phyloP scores from a whole-genome alignment of 768 basidiomycete species.

The Pleurotus tuber-regium region DNA sequence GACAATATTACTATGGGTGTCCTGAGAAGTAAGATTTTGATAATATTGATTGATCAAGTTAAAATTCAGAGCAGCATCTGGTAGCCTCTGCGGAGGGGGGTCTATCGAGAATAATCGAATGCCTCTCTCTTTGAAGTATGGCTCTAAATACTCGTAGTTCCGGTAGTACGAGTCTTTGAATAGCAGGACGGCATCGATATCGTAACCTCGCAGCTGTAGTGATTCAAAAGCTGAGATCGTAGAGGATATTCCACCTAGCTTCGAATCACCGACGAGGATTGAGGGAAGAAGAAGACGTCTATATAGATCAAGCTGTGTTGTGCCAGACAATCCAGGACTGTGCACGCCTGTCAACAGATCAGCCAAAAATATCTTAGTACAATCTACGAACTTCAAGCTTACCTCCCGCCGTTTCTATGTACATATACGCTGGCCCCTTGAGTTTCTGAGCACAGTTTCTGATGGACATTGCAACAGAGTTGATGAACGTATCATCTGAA shows the following conservation, averaged over 20 bases:
- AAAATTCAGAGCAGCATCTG: conserved; percentile 44
- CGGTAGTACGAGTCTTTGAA: conserved; percentile 86
- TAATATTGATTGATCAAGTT: conserved; percentile 73
- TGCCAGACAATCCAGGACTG: conserved; percentile 81
- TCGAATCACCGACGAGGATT: conserved; percentile 82
- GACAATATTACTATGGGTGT: conserved; percentile 36
- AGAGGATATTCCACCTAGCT: conserved; percentile 88
- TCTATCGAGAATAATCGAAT: conserved; percentile 52
- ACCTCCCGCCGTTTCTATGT: conserved; percentile 97
- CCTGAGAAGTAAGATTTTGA: conserved; percentile 36
- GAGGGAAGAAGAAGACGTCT: conserved; percentile 86
- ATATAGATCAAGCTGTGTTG: conserved; percentile 82
- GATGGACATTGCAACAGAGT: conserved; percentile 64
- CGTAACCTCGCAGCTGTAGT: conserved; percentile 85
- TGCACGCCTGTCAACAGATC: conserved; percentile 89
- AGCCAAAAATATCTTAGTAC: too few species aligned
- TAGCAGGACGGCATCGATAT: conserved; percentile 78
- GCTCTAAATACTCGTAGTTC: conserved; percentile 78
- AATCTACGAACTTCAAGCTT: too few species aligned
- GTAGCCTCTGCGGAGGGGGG: conserved; percentile 53
- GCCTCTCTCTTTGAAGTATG: conserved; percentile 77
- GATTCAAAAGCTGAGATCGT: conserved; percentile 95
- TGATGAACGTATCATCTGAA: conserved; percentile 64
- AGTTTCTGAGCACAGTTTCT: conserved; percentile 41
- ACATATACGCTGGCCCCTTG: conserved; percentile 53